phyloP scores from a whole-genome alignment of 2,329 filamentous ascomycete species.

The Stagonosporopsis cucurbitacearum region DNA sequence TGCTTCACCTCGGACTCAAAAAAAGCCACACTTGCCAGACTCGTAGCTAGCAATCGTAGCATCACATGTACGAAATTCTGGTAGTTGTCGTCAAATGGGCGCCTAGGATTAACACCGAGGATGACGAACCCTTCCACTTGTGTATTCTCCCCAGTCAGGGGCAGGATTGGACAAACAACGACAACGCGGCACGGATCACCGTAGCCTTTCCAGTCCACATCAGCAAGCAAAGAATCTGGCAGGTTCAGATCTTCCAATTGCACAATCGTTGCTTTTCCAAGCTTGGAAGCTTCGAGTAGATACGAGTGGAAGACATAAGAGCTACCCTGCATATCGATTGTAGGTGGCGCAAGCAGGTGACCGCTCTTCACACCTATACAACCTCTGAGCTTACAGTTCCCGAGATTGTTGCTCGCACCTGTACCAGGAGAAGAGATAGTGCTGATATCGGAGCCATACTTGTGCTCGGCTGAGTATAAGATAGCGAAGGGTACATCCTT shows the following conservation, averaged over 20 bases:
- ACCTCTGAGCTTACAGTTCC: constrained; percentile 34
- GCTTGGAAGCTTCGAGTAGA: constrained; percentile 35
- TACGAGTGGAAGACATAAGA: constrained; percentile 30
- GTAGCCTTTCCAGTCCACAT: constrained; percentile 45
- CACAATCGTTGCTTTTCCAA: constrained; percentile 38
- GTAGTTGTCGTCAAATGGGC: constrained; percentile 50
- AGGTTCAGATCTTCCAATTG: constrained; percentile 39
- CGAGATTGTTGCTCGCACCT: constrained; percentile 1
- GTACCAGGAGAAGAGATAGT: constrained; percentile 27
- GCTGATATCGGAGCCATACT: constrained; percentile 19
- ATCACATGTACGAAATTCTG: constrained; percentile 47
- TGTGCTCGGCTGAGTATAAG: constrained; percentile 31
- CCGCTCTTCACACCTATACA: constrained; percentile 31
- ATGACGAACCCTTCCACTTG: constrained; percentile 51
- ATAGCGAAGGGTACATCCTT: constrained; percentile 48
- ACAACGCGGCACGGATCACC: constrained; percentile 44
- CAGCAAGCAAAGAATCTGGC: constrained; percentile 30
- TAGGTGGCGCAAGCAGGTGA: constrained; percentile 35
- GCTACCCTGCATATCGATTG: constrained; percentile 34
- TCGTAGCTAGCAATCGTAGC: constrained; percentile 47
- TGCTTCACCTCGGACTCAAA: constrained; percentile 48
- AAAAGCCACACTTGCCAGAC: constrained; percentile 49
- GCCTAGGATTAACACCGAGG: constrained; percentile 49
- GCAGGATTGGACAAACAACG: constrained; percentile 48
- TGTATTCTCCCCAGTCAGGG: constrained; percentile 36